phyloP scores from a whole-genome alignment of 441 rosid genomes.

The Gossypium lobatum region DNA sequence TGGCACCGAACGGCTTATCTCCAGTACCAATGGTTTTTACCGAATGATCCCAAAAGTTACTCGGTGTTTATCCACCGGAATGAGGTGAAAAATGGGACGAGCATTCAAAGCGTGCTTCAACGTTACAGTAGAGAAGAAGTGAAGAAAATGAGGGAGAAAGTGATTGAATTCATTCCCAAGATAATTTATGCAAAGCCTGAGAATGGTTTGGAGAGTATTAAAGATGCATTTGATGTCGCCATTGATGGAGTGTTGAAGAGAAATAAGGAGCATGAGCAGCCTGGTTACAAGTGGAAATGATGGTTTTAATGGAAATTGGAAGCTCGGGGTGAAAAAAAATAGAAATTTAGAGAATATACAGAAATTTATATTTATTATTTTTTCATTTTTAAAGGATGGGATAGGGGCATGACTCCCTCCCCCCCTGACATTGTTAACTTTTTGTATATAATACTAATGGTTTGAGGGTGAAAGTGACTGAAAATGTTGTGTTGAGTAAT shows the following conservation, averaged over 20 bases:
- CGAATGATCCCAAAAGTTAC: slow-evolving; percentile 56
- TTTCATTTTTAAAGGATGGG: neutral
- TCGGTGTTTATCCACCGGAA: slow-evolving; percentile 76
- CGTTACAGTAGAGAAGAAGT: slow-evolving; percentile 56
- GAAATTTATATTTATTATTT: neutral
- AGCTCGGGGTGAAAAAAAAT: too few species aligned
- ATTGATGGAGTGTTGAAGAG: slow-evolving; percentile 70
- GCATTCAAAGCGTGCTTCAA: slow-evolving; percentile 51
- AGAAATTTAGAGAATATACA: neutral
- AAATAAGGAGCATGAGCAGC: slow-evolving; percentile 57
- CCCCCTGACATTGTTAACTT: neutral
- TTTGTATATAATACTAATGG: neutral
- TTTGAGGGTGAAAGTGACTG: too few species aligned
- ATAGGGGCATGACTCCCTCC: neutral
- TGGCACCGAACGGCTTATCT: slow-evolving; percentile 75
- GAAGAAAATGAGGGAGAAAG: slow-evolving; percentile 67
- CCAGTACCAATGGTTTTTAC: slow-evolving; percentile 92
- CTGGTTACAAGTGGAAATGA: slow-evolving; percentile 57
- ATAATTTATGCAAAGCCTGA: slow-evolving; percentile 53
- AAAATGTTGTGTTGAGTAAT: too few species aligned
- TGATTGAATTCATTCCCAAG: slow-evolving; percentile 65
- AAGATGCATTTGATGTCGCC: slow-evolving; percentile 86
- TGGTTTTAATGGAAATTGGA: neutral
- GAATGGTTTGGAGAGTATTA: slow-evolving; percentile 53
- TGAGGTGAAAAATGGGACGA: slow-evolving; percentile 62